Percentiles rank a stretch among this genome's conserved stretches.
Evolutionary conservation across 495 filamentous ascomycete genomes (phyloP).

Genomic region (Daldinia vernicosa): DNA sequence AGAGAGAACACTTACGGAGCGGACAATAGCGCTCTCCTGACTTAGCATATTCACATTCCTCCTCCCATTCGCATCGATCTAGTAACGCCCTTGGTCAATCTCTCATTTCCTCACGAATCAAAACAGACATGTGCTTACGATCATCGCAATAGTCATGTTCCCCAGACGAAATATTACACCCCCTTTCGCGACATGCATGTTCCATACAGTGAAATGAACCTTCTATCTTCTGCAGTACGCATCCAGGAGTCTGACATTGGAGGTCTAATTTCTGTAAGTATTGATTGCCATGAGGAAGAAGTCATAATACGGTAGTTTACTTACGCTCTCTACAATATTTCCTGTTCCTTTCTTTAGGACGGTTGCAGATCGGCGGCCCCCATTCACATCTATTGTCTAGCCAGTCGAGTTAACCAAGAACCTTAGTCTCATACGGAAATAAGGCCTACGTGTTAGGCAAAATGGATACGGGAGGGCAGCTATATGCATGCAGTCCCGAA

Average conservation of each 20-base stretch:
- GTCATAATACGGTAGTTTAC: background rate
- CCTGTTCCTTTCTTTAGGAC: background rate
- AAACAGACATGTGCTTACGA: slow-evolving; percentile 39
- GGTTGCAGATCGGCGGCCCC: background rate
- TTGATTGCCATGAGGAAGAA: background rate
- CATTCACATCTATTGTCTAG: slow-evolving; percentile 45
- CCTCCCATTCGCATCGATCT: slow-evolving; percentile 28
- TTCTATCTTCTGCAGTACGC: slow-evolving; percentile 26
- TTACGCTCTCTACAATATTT: slow-evolving; percentile 5
- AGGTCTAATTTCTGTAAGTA: slow-evolving; percentile 13
- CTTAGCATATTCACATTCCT: slow-evolving; percentile 1
- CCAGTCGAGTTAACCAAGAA: background rate
- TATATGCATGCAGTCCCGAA: background rate
- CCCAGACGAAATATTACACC: slow-evolving; percentile 35
- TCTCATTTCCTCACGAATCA: background rate
- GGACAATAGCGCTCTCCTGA: slow-evolving; percentile 1
- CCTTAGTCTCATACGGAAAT: background rate
- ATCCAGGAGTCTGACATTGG: slow-evolving; percentile 22
- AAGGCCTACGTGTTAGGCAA: slow-evolving; percentile 11
- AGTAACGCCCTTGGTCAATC: background rate
- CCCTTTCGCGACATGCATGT: slow-evolving; percentile 46
- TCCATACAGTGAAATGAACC: slow-evolving; percentile 36
- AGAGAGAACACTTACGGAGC: slow-evolving; percentile 4
- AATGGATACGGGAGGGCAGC: background rate
- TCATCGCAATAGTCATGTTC: slow-evolving; percentile 37